Evolutionary conservation across 371 early-diverging fungal genomes (phyloP).

Genomic region (Entomophthora muscae): DNA sequence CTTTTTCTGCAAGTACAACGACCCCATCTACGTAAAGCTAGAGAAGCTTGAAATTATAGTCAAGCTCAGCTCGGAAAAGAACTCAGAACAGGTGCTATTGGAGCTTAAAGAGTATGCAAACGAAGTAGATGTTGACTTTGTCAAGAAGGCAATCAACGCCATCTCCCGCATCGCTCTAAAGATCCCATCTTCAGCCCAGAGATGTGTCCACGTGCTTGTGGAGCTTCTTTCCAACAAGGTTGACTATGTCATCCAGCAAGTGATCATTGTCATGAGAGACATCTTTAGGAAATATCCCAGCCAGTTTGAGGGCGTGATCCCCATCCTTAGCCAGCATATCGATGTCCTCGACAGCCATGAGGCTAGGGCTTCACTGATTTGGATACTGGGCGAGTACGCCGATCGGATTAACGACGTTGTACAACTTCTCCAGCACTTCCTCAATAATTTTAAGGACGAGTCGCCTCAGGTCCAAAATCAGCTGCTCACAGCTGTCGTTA

Average conservation of each 20-base stretch:
- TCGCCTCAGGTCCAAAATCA: slow-evolving; percentile 51
- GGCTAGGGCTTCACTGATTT: slow-evolving; percentile 86
- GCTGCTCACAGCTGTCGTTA: slow-evolving; percentile 74
- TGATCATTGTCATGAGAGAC: slow-evolving; percentile 81
- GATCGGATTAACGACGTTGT: slow-evolving; percentile 80
- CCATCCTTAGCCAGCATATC: slow-evolving; percentile 71
- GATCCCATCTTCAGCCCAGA: slow-evolving; percentile 60
- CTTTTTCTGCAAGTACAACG: slow-evolving; percentile 93
- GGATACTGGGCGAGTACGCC: slow-evolving; percentile 95
- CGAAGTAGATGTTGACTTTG: slow-evolving; percentile 91
- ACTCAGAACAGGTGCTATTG: slow-evolving; percentile 62
- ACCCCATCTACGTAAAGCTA: slow-evolving; percentile 89
- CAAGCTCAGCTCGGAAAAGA: slow-evolving; percentile 53
- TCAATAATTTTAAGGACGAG: slow-evolving; percentile 75
- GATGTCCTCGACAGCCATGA: slow-evolving; percentile 85
- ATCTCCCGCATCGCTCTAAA: slow-evolving; percentile 88
- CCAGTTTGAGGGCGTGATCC: slow-evolving; percentile 75
- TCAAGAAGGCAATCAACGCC: slow-evolving; percentile 76
- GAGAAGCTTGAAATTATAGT: slow-evolving; percentile 85
- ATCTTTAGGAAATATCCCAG: slow-evolving; percentile 92
- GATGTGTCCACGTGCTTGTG: slow-evolving; percentile 67
- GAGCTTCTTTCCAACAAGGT: slow-evolving; percentile 78
- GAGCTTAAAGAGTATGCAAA: slow-evolving; percentile 88
- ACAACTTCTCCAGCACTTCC: slow-evolving; percentile 57
- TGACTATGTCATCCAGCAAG: slow-evolving; percentile 87